Conservation (phyloP, 2,329 filamentous ascomycete genomes). For the Colletotrichum camelliae region DNA sequence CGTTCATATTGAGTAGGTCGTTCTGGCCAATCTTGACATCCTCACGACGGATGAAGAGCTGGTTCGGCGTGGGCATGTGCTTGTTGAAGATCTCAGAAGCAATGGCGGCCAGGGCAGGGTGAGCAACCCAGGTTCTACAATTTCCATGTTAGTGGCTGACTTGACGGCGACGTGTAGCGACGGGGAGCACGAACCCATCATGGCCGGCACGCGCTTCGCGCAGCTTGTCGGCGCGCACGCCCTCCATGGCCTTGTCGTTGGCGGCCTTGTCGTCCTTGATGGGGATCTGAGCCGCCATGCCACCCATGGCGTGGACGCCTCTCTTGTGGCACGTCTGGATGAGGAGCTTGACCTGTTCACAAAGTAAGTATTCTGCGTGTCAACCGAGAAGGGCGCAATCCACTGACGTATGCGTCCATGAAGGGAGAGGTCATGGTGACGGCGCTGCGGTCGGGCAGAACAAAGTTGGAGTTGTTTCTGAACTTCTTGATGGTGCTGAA, state of each 20-base stretch:
- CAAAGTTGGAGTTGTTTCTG: constrained; percentile 90
- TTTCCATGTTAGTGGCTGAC: constrained; percentile 34
- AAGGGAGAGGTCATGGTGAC: constrained; percentile 99
- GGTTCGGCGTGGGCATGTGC: constrained; percentile 98
- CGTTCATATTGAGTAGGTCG: constrained; percentile 97
- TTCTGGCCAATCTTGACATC: constrained; percentile 86
- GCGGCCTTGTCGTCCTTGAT: constrained; percentile 93
- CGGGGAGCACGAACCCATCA: constrained; percentile 60
- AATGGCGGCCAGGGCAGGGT: constrained; percentile 88
- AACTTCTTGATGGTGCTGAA: constrained; percentile 99
- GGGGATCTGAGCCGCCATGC: constrained; percentile 98
- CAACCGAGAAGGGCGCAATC: neutral
- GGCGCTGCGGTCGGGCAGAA: constrained; percentile 86
- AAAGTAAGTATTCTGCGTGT: neutral
- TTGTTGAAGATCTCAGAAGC: constrained; percentile 95
- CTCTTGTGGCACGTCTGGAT: constrained; percentile 98
- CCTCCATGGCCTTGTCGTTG: constrained; percentile 94
- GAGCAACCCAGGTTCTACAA: constrained; percentile 85
- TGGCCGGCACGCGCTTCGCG: constrained; percentile 95
- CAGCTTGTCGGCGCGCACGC: constrained; percentile 92
- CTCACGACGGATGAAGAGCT: constrained; percentile 84
- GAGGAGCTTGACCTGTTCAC: constrained; percentile 74
- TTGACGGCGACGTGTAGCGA: neutral
- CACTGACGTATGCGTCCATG: constrained; percentile 84
- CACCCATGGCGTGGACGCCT: constrained; percentile 98